phyloP scores from a whole-genome alignment of 2,329 filamentous ascomycete species.

The Colletotrichum cordylinicola region DNA sequence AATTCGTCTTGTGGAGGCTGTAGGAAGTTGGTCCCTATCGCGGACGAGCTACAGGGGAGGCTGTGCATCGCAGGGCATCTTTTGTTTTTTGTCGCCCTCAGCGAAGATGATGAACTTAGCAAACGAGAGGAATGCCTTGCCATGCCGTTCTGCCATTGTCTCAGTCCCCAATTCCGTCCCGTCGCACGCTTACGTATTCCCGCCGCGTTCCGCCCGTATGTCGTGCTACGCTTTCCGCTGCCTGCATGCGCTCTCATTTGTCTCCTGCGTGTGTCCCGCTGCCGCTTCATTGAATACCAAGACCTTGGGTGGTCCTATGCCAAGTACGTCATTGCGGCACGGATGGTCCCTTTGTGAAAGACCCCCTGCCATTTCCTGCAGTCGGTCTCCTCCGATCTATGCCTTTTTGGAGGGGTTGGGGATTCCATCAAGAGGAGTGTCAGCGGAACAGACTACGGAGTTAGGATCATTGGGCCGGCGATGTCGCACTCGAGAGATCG shows the following conservation, averaged over 20 bases:
- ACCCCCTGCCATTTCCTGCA: neutral
- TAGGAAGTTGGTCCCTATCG: neutral
- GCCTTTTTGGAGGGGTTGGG: neutral
- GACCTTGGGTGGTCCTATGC: neutral
- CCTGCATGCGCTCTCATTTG: neutral
- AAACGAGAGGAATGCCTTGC: neutral
- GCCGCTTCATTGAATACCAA: neutral
- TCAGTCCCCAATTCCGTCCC: neutral
- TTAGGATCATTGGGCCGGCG: neutral
- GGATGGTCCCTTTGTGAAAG: neutral
- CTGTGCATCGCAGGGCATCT: neutral
- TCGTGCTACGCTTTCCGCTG: neutral
- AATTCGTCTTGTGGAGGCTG: neutral
- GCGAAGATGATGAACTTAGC: neutral
- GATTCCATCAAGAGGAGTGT: neutral
- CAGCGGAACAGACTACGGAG: neutral
- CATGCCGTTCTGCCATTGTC: neutral
- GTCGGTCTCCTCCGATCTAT: neutral
- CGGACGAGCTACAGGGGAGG: neutral
- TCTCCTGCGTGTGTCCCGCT: neutral
- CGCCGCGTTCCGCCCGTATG: neutral
- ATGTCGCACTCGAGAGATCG: neutral
- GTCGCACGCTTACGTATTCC: neutral
- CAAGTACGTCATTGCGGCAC: slow-evolving; percentile 19
- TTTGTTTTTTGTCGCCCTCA: neutral